These are phyloP conservation scores for Paramecium bursaria DNA, from an alignment of 73 alveolate genomes.

Conservation along the genomic window DNA sequence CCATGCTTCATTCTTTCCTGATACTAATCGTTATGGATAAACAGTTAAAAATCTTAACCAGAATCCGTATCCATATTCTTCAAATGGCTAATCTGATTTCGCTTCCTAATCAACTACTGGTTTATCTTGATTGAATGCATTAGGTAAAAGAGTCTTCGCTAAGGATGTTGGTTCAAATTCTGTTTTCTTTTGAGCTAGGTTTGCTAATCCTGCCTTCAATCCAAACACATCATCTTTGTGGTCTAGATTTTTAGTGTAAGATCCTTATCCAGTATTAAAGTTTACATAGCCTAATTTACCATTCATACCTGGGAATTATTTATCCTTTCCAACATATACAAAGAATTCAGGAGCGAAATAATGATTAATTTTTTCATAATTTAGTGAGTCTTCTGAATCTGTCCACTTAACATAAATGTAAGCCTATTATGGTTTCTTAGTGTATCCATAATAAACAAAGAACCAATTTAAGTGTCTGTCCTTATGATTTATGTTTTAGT, in stretches of 20 bases:
- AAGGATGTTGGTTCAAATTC: slow-evolving; percentile 26
- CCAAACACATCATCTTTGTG: slow-evolving; percentile 42
- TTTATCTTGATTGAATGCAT: slow-evolving; percentile 41
- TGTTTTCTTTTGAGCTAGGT: background rate
- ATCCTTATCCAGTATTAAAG: slow-evolving; percentile 53
- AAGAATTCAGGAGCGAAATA: slow-evolving; percentile 42
- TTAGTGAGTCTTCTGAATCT: slow-evolving; percentile 35
- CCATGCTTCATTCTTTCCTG: slow-evolving; percentile 57
- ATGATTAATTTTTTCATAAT: slow-evolving; percentile 40
- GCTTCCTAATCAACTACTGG: slow-evolving; percentile 50
- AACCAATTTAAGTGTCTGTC: slow-evolving; percentile 41
- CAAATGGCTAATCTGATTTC: slow-evolving; percentile 4
- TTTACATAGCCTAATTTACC: slow-evolving; percentile 45
- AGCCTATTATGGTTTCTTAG: background rate
- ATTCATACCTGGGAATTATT: slow-evolving; percentile 10
- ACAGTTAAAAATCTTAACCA: slow-evolving; percentile 33
- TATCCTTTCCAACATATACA: slow-evolving; percentile 33
- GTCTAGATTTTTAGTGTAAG: slow-evolving; percentile 28
- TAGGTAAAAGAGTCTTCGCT: background rate
- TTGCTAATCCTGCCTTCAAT: background rate
- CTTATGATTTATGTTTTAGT: slow-evolving; percentile 31
- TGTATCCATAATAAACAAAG: slow-evolving; percentile 31
- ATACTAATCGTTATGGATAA: slow-evolving; percentile 23
- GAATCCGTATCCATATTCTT: slow-evolving; percentile 53
- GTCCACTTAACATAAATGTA: slow-evolving; percentile 45